Evolutionary conservation across 108 stramenopile species (phyloP), one percentile per base, ranked within the genome.

Genomic region (Nitzschia sp.): DNA sequence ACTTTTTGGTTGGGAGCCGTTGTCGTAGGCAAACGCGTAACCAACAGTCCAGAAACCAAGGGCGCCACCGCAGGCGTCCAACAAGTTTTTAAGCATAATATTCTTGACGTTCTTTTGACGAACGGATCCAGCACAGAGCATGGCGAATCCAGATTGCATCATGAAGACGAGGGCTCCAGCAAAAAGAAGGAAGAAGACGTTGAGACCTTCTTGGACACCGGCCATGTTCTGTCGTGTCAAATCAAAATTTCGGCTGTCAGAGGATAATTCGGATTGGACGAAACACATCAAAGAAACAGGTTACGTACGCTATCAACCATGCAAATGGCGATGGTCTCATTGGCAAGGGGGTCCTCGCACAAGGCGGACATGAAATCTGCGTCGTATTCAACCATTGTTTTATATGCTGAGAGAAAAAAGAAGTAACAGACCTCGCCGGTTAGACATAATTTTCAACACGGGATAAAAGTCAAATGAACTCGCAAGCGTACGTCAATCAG

Each of bases 71-170:
- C 83, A 90, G 3, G 87, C 80, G 68, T 95, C 95, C 57, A 94
- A 79, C 31, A 95, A 74, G 76, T 96, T 96, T 94, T 92, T 94
- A 33, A 97, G 74, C 63, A 95, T 80, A 33, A 94, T 89, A 59
- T 94, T 91, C 83, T 88, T 88, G 45, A 89, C 88, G 67, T 94
- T 91, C 76, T 94, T 91, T 66, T 84, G 78, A 64, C 86, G 82
- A 60, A 91, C 84, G 36, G 88, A 86, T 45, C 95, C 95, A 24
- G 89, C 92, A 66, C 85, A 85, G 23, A 95, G 86, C 95, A 95
- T 93, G 69, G 91, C 90, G 66, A 95, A 95, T 5, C 95, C 95
- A 45, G 83, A 51, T 81, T 97, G 96, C 96, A 97, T 97, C 66
- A 95, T 75, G 78, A 92, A 94, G 63, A 97, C 93, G 58, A 94